Conservation (phyloP, 2,329 filamentous ascomycete genomes). For the Verruconis gallopava region DNA sequence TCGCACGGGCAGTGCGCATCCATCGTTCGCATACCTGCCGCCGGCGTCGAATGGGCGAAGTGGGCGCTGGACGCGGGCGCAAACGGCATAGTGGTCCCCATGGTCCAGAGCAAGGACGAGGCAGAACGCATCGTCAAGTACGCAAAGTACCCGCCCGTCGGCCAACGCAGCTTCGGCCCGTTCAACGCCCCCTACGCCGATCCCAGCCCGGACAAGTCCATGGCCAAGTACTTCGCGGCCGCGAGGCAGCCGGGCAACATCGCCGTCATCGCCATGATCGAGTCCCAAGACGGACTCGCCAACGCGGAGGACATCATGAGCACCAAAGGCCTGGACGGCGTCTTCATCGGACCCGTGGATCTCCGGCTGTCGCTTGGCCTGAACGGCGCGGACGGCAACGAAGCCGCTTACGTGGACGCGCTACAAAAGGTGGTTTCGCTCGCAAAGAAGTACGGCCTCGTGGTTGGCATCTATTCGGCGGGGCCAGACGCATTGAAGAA, state of each 20-base stretch:
- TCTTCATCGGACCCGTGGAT: background rate
- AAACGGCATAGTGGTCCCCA: background rate
- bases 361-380: background rate
- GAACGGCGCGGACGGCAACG: background rate
- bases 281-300: background rate
- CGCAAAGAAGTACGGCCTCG: background rate
- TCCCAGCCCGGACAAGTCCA: background rate
- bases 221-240: background rate
- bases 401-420: background rate
- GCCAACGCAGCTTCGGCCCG: background rate
- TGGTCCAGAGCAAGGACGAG: constrained; percentile 1
- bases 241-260: background rate
- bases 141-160: constrained; percentile 3
- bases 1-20: background rate
- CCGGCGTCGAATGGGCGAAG: constrained; percentile 3
- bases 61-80: constrained; percentile 5
- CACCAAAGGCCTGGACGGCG: background rate
- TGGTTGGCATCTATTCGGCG: background rate
- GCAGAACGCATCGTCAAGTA: background rate
- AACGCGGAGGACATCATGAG: background rate
- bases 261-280: constrained; percentile 1
- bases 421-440: background rate
- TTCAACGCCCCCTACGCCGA: background rate
- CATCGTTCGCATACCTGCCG: background rate
- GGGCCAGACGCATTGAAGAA: background rate